Evolutionary conservation across 23 red algal species (phyloP), one percentile per base, ranked within the genome.

Genomic region (Cyanidiococcus yangmingshanensis): DNA sequence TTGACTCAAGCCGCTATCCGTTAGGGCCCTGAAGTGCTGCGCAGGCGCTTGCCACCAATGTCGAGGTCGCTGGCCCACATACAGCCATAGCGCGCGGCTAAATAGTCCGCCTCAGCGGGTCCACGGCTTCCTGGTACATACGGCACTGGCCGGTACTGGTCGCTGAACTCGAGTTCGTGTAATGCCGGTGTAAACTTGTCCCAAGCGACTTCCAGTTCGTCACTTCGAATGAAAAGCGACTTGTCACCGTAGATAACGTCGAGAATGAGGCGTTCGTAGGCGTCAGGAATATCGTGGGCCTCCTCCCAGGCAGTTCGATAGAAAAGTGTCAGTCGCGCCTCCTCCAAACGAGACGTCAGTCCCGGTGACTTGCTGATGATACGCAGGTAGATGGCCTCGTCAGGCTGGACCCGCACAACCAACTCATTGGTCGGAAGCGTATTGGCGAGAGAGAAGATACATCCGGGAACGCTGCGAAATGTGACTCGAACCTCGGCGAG

Each of bases 181-280:
- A 96, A 79, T 39, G 87, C 92, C 16, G 87, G 80, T 2, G 87
- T 88, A 45, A 96, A 96, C 37, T 90, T 87, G 15, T 87, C 79
- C 92, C 92, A 96, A 0, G 92, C 84, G 7, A 87, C 87, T 18
- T 82, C 76, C 26, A 96, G 75, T 78, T 96, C 87, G 40, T 96
- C 92, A 71, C 89, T 87, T 37, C 88, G 88, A 37, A 96, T 96
- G 50, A 96, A 96, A 26, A 96, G 82, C 21, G 82, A 82, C 67
- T 96, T 96, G 74, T 96, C 92, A 34, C 92, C 92, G 33, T 96
- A 84, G 34, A 96, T 87, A 7, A 88, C 92, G 79, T 96, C 92
- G 68, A 96, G 59, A 35, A 96, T 90, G 0, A 96, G 77, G 54
- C 92, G 83, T 58, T 96, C 92, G 74, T 96, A 96, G 38, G 92